These are phyloP conservation scores for Gossypium davidsonii DNA, from an alignment of 441 rosid genomes.

Conservation along the genomic window DNA sequence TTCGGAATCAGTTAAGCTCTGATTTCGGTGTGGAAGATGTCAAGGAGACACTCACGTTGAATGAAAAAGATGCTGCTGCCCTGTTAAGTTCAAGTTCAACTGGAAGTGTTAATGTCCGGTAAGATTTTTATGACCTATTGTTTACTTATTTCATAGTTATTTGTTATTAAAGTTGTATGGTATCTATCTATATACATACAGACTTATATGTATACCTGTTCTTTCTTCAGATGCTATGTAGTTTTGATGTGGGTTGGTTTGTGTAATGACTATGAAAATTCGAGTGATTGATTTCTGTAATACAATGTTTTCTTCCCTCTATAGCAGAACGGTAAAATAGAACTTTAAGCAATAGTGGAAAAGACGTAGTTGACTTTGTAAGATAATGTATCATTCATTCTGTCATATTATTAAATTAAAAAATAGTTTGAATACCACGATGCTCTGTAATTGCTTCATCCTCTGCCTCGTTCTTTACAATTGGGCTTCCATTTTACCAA, in stretches of 20 bases:
- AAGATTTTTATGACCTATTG: slow-evolving; percentile 28
- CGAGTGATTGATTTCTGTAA: background rate
- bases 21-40: slow-evolving; percentile 38
- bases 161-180: background rate
- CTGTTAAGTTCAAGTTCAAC: slow-evolving; percentile 8
- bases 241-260: background rate
- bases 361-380: background rate
- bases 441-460: background rate
- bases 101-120: slow-evolving; percentile 34
- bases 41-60: slow-evolving; percentile 21
- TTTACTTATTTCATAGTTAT: slow-evolving; percentile 10
- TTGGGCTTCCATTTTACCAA: background rate
- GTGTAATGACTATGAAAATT: background rate
- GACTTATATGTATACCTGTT: background rate
- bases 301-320: background rate
- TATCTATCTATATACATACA: background rate
- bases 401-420: background rate
- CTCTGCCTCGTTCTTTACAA: background rate
- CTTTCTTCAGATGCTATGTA: background rate
- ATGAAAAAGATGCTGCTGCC: slow-evolving; percentile 31
- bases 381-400: background rate
- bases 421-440: background rate
- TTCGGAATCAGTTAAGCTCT: slow-evolving; percentile 34
- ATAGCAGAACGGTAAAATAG: background rate
- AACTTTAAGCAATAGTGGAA: background rate